Percentiles rank a stretch among this genome's conserved stretches.
phyloP scores from a whole-genome alignment of 1,284 basidiomycete species.

The Fomes fomentarius region DNA sequence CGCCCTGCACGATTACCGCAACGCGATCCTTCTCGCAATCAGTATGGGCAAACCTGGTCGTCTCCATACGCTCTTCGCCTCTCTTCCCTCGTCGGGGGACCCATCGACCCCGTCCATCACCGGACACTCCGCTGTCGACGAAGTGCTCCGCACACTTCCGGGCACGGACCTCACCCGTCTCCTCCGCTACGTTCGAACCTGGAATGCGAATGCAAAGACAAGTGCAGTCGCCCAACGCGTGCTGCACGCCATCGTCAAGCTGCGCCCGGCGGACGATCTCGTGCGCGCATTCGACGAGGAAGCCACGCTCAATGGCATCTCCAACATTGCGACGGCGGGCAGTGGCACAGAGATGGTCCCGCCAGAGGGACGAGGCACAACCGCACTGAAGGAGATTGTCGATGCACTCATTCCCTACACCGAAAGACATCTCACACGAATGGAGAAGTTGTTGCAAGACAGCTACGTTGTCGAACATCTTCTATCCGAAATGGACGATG shows the following conservation, averaged over 20 bases:
- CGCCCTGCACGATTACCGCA: constrained; percentile 85
- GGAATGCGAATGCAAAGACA: constrained; percentile 92
- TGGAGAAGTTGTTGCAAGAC: constrained; percentile 89
- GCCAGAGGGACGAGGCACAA: constrained; percentile 36
- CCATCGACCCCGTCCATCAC: constrained; percentile 48
- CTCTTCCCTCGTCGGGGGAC: constrained; percentile 42
- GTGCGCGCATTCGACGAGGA: constrained; percentile 62
- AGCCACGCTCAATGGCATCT: constrained; percentile 25
- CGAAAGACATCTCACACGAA: constrained; percentile 85
- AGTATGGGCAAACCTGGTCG: constrained; percentile 93
- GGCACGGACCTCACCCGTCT: constrained; percentile 81
- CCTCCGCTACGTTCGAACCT: constrained; percentile 84
- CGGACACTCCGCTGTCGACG: constrained; percentile 76
- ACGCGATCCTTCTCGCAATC: constrained; percentile 90
- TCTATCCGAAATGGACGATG: constrained; percentile 90
- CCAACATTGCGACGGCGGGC: constrained; percentile 28
- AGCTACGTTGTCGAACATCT: constrained; percentile 94
- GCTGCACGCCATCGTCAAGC: constrained; percentile 81
- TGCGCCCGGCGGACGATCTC: constrained; percentile 75
- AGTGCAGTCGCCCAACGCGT: constrained; percentile 87
- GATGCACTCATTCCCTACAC: constrained; percentile 93
- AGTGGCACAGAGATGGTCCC: constrained; percentile 34
- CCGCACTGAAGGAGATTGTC: constrained; percentile 73
- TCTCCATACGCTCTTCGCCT: constrained; percentile 80
- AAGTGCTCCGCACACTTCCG: constrained; percentile 76